phyloP scores from a whole-genome alignment of 2,329 filamentous ascomycete genomes.

The Leptographium procerum region DNA sequence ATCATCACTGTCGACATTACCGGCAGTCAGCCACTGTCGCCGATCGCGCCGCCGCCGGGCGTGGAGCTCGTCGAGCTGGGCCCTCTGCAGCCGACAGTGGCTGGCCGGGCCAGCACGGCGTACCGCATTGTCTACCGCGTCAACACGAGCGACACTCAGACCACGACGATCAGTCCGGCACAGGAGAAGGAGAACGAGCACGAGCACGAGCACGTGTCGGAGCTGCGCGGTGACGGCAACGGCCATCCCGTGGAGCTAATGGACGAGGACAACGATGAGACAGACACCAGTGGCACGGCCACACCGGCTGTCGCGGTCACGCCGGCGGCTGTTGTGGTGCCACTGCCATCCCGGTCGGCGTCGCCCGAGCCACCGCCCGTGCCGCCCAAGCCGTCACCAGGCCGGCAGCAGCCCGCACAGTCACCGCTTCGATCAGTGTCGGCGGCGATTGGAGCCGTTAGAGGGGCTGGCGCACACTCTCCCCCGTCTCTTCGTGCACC shows the following conservation, averaged over 20 bases:
- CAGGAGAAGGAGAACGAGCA: background rate
- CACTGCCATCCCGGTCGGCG: background rate
- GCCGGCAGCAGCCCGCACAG: background rate
- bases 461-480: background rate
- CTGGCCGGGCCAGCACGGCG: conserved; percentile 18
- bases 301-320: background rate
- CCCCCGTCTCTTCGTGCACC: background rate
- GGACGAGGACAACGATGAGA: background rate
- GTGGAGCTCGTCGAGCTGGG: conserved; percentile 47
- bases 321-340: background rate
- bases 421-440: background rate
- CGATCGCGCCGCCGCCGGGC: conserved; percentile 43
- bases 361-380: background rate
- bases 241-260: background rate
- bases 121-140: conserved; percentile 49
- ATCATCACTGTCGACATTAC: conserved; percentile 54
- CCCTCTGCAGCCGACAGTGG: conserved; percentile 11
- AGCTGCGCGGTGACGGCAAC: too few relatives aligned
- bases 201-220: too few relatives aligned
- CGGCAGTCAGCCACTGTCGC: conserved; percentile 38
- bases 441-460: background rate
- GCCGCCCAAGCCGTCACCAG: background rate
- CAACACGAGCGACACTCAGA: conserved; percentile 3
- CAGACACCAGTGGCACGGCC: background rate
- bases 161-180: background rate